Base-by-base conservation (phyloP, 768 basidiomycete genomes). In the Auricularia sp. region DNA sequence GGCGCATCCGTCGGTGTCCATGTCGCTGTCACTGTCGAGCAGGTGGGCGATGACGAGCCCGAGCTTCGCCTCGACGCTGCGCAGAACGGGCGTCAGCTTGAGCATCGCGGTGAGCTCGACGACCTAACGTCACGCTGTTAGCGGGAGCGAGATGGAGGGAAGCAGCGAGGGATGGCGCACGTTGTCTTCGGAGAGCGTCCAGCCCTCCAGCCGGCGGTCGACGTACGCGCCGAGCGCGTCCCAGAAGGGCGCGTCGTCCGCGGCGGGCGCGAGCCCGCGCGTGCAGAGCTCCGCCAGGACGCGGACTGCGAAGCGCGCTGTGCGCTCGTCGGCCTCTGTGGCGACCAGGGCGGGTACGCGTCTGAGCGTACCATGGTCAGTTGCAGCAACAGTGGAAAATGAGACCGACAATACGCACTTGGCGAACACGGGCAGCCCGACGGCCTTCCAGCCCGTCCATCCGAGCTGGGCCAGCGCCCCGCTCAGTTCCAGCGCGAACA, bases 401-500 rank as follows among this genome's bases (percentile, higher is more conserved):
- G 43, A 44, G 43, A 11, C 10, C 3, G 47, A 6, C 14, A 16
- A 51, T 16, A 51, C 47, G 47, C 47, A 51, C 47, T 51, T 51
- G 47, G 47, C 18, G 47, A 90, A 70, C 12, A 79, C 73, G 1
- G 89, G 87, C 2, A 87, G 71, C 14, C 82, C 87, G 10, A 91
- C 72, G 36, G 84, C 76, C 71, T 85, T 89, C 89, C 89, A 92
- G 2, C 89, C 91, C 21, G 84, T 83, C 88, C 90, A 93, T 0
- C 78, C 79, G 3, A 86, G 73, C 60, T 87, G 85, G 2, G 85
- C 80, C 6, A 92, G 80, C 3, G 81, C 76, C 0, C 86, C 85
- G 35, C 84, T 80, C 3, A 92, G 74, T 36, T 80, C 78, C 2
- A 85, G 66, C 1, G 81, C 83, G 65, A 88, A 84, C 83, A 65